A percentile compares a stretch with the other conserved stretches of the same genome.
Evolutionary conservation across 495 filamentous ascomycete genomes (phyloP).

Genomic region (Penicillium robsamsonii): DNA sequence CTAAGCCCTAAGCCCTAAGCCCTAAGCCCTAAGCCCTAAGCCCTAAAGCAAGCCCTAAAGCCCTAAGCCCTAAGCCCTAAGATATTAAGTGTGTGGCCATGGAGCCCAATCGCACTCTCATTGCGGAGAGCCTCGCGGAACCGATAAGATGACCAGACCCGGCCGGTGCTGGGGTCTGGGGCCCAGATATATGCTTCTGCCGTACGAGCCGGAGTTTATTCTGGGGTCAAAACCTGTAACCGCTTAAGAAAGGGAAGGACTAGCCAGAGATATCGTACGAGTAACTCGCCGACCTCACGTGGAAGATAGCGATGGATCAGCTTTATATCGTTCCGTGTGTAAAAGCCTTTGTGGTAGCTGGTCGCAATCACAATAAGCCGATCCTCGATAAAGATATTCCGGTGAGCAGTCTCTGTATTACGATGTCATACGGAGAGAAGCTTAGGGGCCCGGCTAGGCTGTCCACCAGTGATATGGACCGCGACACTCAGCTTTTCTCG

Average conservation of each 20-base stretch:
- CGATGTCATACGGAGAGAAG: constrained; percentile 24
- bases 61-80: no score
- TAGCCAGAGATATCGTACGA: constrained; percentile 25
- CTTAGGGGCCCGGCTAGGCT: constrained; percentile 28
- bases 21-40: no score
- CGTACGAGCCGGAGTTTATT: no score
- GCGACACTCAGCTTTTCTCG: constrained; percentile 24
- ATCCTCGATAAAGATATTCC: constrained; percentile 21
- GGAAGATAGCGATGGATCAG: constrained; percentile 16
- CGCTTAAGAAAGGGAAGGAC: constrained; percentile 18
- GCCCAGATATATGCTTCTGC: no score
- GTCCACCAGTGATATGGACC: constrained; percentile 23
- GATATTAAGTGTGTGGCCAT: no score
- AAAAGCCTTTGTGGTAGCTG: constrained; percentile 18
- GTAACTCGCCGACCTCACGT: constrained; percentile 1
- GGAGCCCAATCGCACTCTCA: no score
- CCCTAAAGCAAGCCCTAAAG: no score
- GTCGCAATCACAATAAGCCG: constrained; percentile 6
- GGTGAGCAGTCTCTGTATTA: constrained; percentile 13
- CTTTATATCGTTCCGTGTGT: constrained; percentile 10
- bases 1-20: no score
- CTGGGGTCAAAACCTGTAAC: neutral
- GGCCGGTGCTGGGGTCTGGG: no score
- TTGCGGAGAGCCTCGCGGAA: no score
- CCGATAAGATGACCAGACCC: no score